Evolutionary conservation across 2,329 filamentous ascomycete species (phyloP), one percentile per base, ranked within the genome.

Genomic region (Orbilia blumenaviensis): DNA sequence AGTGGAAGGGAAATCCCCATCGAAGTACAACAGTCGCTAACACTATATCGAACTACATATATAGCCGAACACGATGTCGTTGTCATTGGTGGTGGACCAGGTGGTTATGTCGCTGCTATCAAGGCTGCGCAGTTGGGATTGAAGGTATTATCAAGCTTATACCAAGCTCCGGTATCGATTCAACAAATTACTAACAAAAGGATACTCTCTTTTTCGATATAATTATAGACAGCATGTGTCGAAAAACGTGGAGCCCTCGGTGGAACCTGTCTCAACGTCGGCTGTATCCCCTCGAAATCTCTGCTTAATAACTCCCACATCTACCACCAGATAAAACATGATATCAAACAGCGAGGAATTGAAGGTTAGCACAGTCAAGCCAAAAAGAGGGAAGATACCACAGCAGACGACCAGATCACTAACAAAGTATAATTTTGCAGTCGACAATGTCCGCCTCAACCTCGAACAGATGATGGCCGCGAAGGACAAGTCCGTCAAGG

Each of bases 261-360:
- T 82, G 95, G 95, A 83, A 99, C 95, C 82, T 99, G 95, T 87
- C 87, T 99, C 82, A 99, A 99, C 84, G 95, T 99, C 82, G 95
- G 95, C 86, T 99, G 95, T 86, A 99, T 99, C 83, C 95, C 95
- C 80, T 99, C 95, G 79, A 99, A 99, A 86, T 97, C 95, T 78
- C 92, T 99, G 80, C 92, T 99, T 84, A 99, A 98, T 90, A 98
- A 98, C 88, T 97, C 95, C 81, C 93, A 97, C 84, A 89, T 98
- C 77, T 98, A 98, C 88, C 94, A 98, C 87, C 91, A 94, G 85
- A 91, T 97, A 82, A 89, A 96, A 77, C 94, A 99, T 86, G 95
- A 99, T 87, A 94, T 93, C 80, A 97, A 97, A 86, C 89, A 92
- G 85, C 93, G 95, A 83, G 95, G 95, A 83, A 99, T 99, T 83